A percentile compares a stretch with the other conserved stretches of the same genome.
Conservation (phyloP, 306 rosid genomes). For the Acacia melanoxylon region DNA sequence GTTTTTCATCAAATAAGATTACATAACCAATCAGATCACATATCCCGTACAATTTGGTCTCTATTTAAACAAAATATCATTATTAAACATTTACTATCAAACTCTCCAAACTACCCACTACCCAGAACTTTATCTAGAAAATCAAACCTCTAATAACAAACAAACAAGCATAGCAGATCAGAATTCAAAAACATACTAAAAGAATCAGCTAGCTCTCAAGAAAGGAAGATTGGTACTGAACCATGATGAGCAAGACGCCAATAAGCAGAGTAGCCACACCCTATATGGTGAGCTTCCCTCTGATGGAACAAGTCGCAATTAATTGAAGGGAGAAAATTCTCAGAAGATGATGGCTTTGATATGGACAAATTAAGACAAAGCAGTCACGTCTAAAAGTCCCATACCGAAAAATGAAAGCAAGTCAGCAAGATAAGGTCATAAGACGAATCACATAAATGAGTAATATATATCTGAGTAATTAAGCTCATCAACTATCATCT, state of each 20-base stretch:
- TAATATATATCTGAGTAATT: background rate
- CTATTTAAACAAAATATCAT: background rate
- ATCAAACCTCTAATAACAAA: conserved; percentile 2
- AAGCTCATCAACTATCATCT: background rate
- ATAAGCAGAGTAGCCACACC: conserved; percentile 85
- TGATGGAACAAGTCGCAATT: conserved; percentile 28
- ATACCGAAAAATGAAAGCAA: background rate
- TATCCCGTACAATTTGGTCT: too few species aligned
- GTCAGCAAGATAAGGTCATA: background rate
- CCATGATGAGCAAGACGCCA: conserved; percentile 61
- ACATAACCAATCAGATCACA: too few species aligned
- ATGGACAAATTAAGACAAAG: background rate
- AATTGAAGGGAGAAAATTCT: background rate
- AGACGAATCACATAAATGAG: background rate
- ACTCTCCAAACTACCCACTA: background rate
- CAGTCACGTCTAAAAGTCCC: background rate
- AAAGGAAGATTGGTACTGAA: conserved; percentile 66
- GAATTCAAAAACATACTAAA: conserved; percentile 3
- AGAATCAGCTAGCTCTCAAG: conserved; percentile 69
- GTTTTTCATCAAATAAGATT: too few species aligned
- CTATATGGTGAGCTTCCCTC: conserved; percentile 97
- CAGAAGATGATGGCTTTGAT: too few species aligned
- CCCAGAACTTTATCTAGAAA: background rate
- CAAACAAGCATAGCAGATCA: background rate
- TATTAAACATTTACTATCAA: background rate